Evolutionary conservation across 768 basidiomycete genomes (phyloP).

Genomic region (Rhizopogon roseolus): DNA sequence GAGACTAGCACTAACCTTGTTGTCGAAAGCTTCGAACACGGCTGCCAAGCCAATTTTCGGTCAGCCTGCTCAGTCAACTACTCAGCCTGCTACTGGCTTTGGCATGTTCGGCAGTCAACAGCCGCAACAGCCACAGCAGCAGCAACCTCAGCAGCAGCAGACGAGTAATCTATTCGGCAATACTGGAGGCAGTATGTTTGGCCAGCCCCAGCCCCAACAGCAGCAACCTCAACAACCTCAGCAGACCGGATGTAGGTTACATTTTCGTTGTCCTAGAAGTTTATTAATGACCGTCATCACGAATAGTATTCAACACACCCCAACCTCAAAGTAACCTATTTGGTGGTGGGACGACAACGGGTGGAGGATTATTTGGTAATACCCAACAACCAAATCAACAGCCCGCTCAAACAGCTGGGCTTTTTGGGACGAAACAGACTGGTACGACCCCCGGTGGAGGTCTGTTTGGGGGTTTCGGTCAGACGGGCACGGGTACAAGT

Average conservation of each 20-base stretch:
- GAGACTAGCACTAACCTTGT: not conserved
- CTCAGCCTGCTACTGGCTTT: slow-evolving; percentile 29
- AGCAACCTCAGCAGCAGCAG: slow-evolving; percentile 10
- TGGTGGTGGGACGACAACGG: slow-evolving; percentile 3
- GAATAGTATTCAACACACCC: slow-evolving; percentile 19
- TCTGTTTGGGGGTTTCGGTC: slow-evolving; percentile 50
- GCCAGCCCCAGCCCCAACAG: slow-evolving; percentile 28
- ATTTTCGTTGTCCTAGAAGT: slow-evolving; percentile 19
- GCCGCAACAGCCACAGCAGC: slow-evolving; percentile 18
- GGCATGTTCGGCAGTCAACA: slow-evolving; percentile 26
- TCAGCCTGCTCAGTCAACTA: slow-evolving; percentile 36
- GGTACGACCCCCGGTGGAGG: slow-evolving; percentile 25
- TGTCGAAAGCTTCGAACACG: slow-evolving; percentile 23
- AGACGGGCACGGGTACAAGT: slow-evolving; percentile 27
- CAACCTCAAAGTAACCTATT: slow-evolving; percentile 19
- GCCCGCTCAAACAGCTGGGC: slow-evolving; percentile 20
- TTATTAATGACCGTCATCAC: not conserved
- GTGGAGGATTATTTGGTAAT: slow-evolving; percentile 33
- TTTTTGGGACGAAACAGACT: slow-evolving; percentile 26
- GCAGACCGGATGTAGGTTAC: slow-evolving; percentile 30
- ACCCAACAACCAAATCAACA: slow-evolving; percentile 31
- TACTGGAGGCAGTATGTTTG: slow-evolving; percentile 21
- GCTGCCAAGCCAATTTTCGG: slow-evolving; percentile 48
- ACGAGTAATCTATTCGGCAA: slow-evolving; percentile 24
- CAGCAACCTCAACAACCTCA: slow-evolving; percentile 36